These are phyloP conservation scores for Amoebophrya sp. DNA, from an alignment of 169 alveolate genomes.

Conservation along the genomic window DNA sequence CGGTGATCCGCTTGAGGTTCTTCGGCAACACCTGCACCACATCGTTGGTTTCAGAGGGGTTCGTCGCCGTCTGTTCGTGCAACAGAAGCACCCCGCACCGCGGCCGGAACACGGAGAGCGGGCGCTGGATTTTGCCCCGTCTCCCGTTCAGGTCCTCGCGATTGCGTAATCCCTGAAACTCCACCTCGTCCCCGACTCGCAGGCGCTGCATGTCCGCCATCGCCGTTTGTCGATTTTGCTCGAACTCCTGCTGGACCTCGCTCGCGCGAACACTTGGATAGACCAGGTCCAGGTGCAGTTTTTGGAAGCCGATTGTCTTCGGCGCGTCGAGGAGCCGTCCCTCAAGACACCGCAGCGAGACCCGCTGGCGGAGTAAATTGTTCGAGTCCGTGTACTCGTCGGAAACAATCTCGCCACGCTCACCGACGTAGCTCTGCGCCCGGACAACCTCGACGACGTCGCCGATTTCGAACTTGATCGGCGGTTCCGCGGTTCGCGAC, in stretches of 20 bases:
- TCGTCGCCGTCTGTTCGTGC: background rate
- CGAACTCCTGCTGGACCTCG: background rate
- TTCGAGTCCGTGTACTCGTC: background rate
- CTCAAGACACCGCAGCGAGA: background rate
- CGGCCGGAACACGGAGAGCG: background rate
- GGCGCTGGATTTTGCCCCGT: background rate
- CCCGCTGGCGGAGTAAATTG: background rate
- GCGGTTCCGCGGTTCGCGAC: too few relatives aligned
- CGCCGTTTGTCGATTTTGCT: background rate
- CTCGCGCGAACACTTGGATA: background rate
- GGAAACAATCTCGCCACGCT: background rate
- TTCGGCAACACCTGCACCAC: background rate
- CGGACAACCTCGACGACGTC: background rate
- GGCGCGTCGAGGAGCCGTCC: background rate
- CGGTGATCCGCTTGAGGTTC: background rate
- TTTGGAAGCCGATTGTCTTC: background rate
- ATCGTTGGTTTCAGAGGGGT: background rate
- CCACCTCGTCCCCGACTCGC: background rate
- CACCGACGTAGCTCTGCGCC: background rate
- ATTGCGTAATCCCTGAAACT: background rate
- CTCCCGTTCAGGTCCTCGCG: background rate
- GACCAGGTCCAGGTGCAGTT: background rate
- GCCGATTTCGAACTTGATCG: too few relatives aligned
- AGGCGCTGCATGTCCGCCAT: background rate
- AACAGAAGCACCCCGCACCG: background rate